These are phyloP conservation scores for Rhodosporidiobolus odoratus DNA, from an alignment of 768 basidiomycete species.

Conservation along the genomic window DNA sequence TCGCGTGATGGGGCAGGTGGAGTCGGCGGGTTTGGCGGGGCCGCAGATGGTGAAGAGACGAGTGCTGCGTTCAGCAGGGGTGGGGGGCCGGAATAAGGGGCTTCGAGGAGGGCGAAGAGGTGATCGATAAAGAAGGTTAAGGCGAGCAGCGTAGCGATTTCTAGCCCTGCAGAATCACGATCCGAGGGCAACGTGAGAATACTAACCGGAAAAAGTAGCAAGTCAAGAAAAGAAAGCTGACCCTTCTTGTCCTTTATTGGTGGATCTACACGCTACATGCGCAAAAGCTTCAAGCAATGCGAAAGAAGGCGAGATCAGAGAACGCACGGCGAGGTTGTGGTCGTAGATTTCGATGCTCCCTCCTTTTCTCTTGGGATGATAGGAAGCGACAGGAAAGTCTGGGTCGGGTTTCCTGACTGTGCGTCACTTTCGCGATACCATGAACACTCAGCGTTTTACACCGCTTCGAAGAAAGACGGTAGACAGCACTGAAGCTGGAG, in stretches of 20 bases:
- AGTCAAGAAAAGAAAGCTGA: not conserved
- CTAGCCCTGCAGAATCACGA: constrained; percentile 8
- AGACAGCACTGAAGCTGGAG: not conserved
- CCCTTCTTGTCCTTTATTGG: constrained; percentile 20
- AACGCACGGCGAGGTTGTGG: constrained; percentile 24
- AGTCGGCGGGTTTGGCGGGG: not conserved
- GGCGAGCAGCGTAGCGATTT: constrained; percentile 21
- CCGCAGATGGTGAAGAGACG: not conserved
- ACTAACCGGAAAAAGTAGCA: not conserved
- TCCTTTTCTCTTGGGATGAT: constrained; percentile 9
- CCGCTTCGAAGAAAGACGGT: not conserved
- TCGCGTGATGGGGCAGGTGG: not conserved
- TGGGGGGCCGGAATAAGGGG: not conserved
- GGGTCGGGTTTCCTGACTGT: constrained; percentile 25
- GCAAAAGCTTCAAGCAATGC: not conserved
- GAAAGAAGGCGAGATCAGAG: not conserved
- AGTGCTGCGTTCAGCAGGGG: no score
- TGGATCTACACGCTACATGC: constrained; percentile 20
- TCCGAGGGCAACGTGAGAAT: not conserved
- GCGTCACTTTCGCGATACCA: no score
- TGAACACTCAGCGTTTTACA: not conserved
- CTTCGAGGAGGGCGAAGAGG: not conserved
- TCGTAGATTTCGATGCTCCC: constrained; percentile 18
- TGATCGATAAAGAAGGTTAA: constrained; percentile 27
- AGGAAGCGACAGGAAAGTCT: constrained; percentile 17